phyloP scores from a whole-genome alignment of 1,284 basidiomycete species.

The Fistulinella cinereoalba region DNA sequence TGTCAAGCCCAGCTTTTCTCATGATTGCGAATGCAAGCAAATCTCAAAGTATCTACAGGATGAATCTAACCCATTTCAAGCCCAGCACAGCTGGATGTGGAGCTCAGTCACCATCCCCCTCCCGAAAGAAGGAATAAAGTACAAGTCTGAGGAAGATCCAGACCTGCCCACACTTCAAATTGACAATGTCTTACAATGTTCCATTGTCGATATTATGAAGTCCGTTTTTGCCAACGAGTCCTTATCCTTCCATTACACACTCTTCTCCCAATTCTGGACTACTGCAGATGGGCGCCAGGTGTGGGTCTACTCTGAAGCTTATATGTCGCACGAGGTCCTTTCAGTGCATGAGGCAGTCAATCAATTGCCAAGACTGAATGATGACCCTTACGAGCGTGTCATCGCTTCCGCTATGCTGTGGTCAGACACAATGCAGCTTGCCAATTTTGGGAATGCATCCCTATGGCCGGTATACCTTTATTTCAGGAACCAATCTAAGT shows the following conservation, averaged over 20 bases:
- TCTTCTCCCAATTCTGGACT: constrained; percentile 21
- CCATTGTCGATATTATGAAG: constrained; percentile 9
- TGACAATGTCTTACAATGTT: neutral
- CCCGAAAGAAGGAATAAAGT: constrained; percentile 1
- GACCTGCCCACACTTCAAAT: neutral
- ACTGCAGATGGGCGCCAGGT: constrained; percentile 3
- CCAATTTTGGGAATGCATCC: constrained; percentile 25
- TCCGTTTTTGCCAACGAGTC: constrained; percentile 1
- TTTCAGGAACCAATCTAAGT: constrained; percentile 27
- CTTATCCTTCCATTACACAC: constrained; percentile 8
- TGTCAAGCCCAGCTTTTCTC: neutral
- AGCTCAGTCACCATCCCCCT: constrained; percentile 3
- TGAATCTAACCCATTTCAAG: constrained; percentile 5
- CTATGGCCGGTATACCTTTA: constrained; percentile 33
- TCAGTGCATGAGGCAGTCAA: neutral
- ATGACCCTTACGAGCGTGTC: constrained; percentile 13
- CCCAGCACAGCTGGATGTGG: constrained; percentile 5
- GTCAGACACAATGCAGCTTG: constrained; percentile 32
- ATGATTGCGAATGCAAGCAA: neutral
- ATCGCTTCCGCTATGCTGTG: constrained; percentile 30
- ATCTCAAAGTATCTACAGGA: constrained; percentile 3
- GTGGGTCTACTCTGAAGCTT: constrained; percentile 21
- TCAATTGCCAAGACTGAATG: neutral
- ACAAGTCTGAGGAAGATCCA: neutral
- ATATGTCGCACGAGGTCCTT: constrained; percentile 10